A percentile compares a stretch with the other conserved stretches of the same genome.
phyloP scores from a whole-genome alignment of 164 flowering plant species.

The Annona cherimola region DNA sequence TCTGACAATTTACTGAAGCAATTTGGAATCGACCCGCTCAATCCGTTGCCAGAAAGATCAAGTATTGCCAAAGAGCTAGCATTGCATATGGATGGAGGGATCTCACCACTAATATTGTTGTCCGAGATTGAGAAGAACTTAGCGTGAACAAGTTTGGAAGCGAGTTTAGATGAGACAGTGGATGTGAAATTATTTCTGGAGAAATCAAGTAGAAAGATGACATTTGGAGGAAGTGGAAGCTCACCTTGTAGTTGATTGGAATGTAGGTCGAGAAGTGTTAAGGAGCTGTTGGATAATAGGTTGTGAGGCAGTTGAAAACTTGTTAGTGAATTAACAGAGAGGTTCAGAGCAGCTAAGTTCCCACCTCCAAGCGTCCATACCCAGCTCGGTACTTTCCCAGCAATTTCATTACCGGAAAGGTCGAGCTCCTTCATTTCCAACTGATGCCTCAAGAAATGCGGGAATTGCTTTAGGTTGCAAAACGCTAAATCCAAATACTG shows the following conservation, averaged over 20 bases:
- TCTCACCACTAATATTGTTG: constrained; percentile 33
- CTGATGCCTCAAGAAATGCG: constrained; percentile 29
- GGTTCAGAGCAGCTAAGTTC: constrained; percentile 21
- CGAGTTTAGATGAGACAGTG: constrained; percentile 20
- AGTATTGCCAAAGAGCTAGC: constrained; percentile 32
- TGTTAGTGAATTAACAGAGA: constrained; percentile 32
- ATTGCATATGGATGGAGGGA: constrained; percentile 50
- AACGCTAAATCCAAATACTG: constrained; percentile 31
- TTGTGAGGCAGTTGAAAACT: constrained; percentile 14
- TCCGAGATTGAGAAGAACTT: constrained; percentile 31
- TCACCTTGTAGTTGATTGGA: constrained; percentile 34
- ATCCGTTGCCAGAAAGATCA: constrained; percentile 39
- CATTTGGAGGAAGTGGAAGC: constrained; percentile 20
- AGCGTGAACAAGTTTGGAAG: constrained; percentile 1
- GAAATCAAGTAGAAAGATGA: constrained; percentile 25
- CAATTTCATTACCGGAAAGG: constrained; percentile 41
- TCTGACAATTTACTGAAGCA: constrained; percentile 23
- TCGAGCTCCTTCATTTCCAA: constrained; percentile 21
- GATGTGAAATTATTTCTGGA: constrained; percentile 37
- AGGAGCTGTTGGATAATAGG: background rate
- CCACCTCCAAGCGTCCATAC: constrained; percentile 21
- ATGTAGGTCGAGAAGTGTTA: constrained; percentile 33
- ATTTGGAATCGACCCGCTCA: constrained; percentile 33
- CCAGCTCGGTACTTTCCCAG: constrained; percentile 42
- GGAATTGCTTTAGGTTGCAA: constrained; percentile 31